These are phyloP conservation scores for Gastrolobium villosum DNA, from an alignment of 306 rosid genomes.

Conservation along the genomic window DNA sequence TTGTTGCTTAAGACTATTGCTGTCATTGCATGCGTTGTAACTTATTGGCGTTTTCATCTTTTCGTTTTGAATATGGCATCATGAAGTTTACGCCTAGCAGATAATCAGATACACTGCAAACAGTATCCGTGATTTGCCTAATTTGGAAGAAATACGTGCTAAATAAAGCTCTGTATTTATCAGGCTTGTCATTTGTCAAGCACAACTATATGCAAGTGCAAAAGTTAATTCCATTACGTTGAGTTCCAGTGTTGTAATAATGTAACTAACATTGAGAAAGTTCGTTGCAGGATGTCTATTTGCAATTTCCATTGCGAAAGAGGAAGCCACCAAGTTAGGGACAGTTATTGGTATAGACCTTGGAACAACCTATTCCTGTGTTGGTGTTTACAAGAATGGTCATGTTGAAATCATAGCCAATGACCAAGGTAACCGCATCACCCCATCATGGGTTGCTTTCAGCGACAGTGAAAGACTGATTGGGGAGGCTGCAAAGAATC, in stretches of 20 bases:
- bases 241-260: conserved; percentile 3
- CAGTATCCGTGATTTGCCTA: not conserved
- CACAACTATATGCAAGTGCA: not conserved
- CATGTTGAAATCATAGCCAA: conserved; percentile 99
- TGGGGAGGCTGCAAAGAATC: conserved; percentile 99
- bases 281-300: conserved; percentile 69
- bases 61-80: not conserved
- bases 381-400: conserved; percentile 95
- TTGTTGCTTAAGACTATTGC: not conserved
- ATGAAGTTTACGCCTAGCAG: not conserved
- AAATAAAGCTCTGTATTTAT: not conserved
- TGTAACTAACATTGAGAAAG: conserved; percentile 40
- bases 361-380: conserved; percentile 98
- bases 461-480: conserved; percentile 89
- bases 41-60: not conserved
- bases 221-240: not conserved
- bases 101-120: not conserved
- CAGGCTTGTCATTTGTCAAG: conserved; percentile 14
- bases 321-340: conserved; percentile 90
- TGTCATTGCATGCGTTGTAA: conserved; percentile 3
- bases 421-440: conserved; percentile 99
- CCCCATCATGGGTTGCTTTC: conserved; percentile 99
- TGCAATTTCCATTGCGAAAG: conserved; percentile 86
- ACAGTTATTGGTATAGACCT: conserved; percentile 97
- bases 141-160: not conserved